Conservation (phyloP, 495 filamentous ascomycete species). For the Lindgomyces ingoldianus region DNA sequence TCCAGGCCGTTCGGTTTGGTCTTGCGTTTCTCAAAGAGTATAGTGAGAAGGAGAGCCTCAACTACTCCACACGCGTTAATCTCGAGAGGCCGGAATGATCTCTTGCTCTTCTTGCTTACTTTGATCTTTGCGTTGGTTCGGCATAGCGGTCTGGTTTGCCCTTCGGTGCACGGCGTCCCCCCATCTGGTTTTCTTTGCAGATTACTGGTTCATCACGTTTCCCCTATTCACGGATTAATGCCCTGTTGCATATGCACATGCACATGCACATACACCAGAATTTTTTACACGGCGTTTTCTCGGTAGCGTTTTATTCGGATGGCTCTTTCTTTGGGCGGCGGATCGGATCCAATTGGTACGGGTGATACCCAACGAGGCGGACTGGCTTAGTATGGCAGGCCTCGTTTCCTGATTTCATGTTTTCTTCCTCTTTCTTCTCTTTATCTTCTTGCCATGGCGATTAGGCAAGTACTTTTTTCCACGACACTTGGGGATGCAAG, state of each 20-base stretch:
- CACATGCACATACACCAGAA: too few relatives aligned
- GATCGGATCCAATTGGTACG: background rate
- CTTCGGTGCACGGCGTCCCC: slow-evolving; percentile 4
- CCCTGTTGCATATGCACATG: background rate
- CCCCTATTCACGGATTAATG: background rate
- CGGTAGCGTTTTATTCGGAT: background rate
- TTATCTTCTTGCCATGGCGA: too few relatives aligned
- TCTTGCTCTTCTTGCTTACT: background rate
- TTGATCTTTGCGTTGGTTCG: background rate
- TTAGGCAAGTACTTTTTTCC: too few relatives aligned
- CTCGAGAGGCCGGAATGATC: slow-evolving; percentile 27
- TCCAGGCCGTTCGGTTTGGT: slow-evolving; percentile 36
- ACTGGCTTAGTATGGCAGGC: slow-evolving; percentile 16
- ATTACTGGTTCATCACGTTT: background rate
- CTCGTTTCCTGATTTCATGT: slow-evolving; percentile 7
- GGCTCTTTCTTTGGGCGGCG: background rate
- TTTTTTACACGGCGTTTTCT: too few relatives aligned
- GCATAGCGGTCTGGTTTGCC: background rate
- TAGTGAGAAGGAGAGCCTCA: slow-evolving; percentile 20
- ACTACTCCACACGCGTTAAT: slow-evolving; percentile 24
- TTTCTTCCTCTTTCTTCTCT: background rate
- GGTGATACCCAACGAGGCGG: slow-evolving; percentile 23
- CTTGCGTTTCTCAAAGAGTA: slow-evolving; percentile 26
- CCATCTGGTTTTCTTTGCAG: background rate
- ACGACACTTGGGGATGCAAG: too few relatives aligned